Conservation (phyloP, 345 rosid genomes). For the Dimocarpus longan region DNA sequence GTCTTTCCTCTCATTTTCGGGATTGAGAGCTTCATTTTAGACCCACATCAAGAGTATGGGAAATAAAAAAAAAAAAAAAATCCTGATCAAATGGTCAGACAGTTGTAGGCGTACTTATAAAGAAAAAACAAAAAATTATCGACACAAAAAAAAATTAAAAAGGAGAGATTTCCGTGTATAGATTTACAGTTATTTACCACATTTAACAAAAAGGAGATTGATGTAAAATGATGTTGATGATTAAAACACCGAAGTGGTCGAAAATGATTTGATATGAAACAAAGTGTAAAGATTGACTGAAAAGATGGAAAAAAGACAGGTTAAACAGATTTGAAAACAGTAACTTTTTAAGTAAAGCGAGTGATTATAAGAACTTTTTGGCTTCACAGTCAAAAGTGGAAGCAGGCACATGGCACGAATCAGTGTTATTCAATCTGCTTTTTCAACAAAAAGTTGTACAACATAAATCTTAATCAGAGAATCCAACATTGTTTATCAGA, state of each 20-base stretch:
- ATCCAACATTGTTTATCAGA: background rate
- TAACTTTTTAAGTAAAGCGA: conserved; percentile 1
- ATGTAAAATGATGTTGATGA: background rate
- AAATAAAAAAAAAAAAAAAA: too few species aligned
- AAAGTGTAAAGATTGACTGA: background rate
- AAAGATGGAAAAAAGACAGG: background rate
- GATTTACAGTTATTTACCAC: background rate
- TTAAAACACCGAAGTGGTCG: background rate
- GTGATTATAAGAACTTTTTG: conserved; percentile 16
- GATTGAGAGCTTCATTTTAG: too few species aligned
- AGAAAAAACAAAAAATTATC: too few species aligned
- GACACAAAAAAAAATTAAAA: too few species aligned
- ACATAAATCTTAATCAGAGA: background rate
- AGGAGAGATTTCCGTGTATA: too few species aligned
- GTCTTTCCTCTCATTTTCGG: too few species aligned
- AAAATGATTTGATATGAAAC: background rate
- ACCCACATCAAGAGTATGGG: too few species aligned
- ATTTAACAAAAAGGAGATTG: background rate
- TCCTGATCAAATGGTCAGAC: too few species aligned
- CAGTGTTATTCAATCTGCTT: background rate
- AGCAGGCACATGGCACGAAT: background rate
- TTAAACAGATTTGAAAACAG: background rate
- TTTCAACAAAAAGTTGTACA: background rate
- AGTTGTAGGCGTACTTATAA: too few species aligned
- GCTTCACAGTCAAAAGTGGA: background rate